Evolutionary conservation across 495 filamentous ascomycete genomes (phyloP), one percentile per base, ranked within the genome.

Genomic region (Xylaria cubensis): DNA sequence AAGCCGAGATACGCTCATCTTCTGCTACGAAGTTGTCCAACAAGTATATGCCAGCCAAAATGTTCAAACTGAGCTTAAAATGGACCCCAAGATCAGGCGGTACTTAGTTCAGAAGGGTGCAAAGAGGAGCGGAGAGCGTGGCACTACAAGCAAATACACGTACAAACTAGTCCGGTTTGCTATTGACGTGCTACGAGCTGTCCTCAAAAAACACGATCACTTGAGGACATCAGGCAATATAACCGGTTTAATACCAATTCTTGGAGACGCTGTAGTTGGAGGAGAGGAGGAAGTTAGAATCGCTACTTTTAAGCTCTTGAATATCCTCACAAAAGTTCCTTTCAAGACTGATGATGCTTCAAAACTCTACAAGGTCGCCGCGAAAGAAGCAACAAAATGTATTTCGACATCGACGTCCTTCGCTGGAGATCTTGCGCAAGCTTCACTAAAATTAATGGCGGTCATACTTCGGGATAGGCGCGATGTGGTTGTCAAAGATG

Each of bases 21-120:
- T 98, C 81, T 97, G 94, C 80, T 97, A 97, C 77, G 92, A 98
- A 82, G 87, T 97, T 56, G 92, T 97, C 44, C 91, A 95, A 78
- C 92, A 95, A 74, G 92, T 92, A 2, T 96, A 97, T 78, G 87
- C 88, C 62, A 85, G 85, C 48, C 79, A 82, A 46, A 84, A 86
- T 72, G 84, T 80, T 19, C 70, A 84, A 42, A 79, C 76, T 15
- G 80, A 81, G 32, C 77, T 77, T 24, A 87, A 84, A 64, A 80
- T 89, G 6, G 86, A 92, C 74, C 85, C 88, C 9, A 87, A 85
- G 36, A 88, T 91, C 41, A 88, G 90, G 78, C 87, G 90, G 44
- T 96, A 96, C 78, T 82, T 98, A 26, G 84, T 97, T 50, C 91
- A 92, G 69, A 92, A 92, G 78, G 90, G 89, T 3, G 88, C 90